phyloP scores from a whole-genome alignment of 345 rosid species.

The Lenwebbia sp. region DNA sequence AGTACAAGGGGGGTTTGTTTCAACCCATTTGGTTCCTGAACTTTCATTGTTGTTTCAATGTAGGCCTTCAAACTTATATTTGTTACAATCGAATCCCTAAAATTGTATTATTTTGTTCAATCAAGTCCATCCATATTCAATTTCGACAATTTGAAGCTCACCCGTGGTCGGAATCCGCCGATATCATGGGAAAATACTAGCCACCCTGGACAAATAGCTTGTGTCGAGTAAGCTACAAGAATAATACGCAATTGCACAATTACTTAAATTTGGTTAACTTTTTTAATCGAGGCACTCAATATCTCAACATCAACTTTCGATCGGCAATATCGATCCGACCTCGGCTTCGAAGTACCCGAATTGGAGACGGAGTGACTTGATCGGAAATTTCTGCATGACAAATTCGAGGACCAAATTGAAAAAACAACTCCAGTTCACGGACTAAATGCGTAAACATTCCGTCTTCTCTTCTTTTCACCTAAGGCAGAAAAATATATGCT shows the following conservation, averaged over 20 bases:
- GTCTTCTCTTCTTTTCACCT: neutral
- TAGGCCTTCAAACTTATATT: neutral
- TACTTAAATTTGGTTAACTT: accelerated
- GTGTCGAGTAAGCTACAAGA: neutral
- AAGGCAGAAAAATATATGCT: neutral
- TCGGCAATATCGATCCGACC: neutral
- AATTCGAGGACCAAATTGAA: neutral
- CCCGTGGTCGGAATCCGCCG: too few relatives aligned
- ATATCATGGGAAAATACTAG: too few relatives aligned
- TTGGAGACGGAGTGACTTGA: neutral
- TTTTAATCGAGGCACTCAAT: neutral
- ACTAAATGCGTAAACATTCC: neutral
- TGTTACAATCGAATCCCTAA: neutral
- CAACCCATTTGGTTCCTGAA: neutral
- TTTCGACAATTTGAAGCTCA: neutral
- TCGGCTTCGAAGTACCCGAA: neutral
- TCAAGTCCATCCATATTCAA: neutral
- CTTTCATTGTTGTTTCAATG: neutral
- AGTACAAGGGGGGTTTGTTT: neutral
- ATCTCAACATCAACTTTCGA: neutral
- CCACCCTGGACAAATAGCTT: too few relatives aligned
- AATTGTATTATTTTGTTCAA: neutral
- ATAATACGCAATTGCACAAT: accelerated
- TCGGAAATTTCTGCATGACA: neutral
- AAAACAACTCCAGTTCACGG: neutral